Conservation (phyloP, 1,284 basidiomycete species). For the Tilletia horrida region DNA sequence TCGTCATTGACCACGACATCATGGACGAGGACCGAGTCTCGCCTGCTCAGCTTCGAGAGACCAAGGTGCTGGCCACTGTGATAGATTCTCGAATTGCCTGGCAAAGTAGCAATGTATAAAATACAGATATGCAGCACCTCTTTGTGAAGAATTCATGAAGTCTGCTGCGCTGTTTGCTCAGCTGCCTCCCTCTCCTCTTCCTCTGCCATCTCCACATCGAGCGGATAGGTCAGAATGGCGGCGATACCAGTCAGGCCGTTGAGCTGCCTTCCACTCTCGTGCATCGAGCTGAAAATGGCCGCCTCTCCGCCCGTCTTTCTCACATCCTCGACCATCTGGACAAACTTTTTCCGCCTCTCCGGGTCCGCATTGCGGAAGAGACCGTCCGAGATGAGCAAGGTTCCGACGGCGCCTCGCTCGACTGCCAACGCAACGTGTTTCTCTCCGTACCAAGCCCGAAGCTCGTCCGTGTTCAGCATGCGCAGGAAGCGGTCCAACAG, state of each 20-base stretch:
- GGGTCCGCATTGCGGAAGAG: conserved; percentile 67
- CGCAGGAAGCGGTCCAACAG: conserved; percentile 60
- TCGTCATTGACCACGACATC: conserved; percentile 74
- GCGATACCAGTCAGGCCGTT: conserved; percentile 93
- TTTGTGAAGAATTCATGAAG: no score
- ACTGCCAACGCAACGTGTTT: conserved; percentile 87
- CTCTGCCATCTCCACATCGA: conserved; percentile 74
- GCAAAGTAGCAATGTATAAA: neutral
- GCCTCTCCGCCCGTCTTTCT: conserved; percentile 85
- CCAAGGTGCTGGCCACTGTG: conserved; percentile 70
- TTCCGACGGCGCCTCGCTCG: conserved; percentile 88
- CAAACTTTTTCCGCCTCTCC: conserved; percentile 64
- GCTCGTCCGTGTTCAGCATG: conserved; percentile 88
- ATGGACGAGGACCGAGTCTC: conserved; percentile 62
- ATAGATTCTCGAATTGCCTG: conserved; percentile 62
- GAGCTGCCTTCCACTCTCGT: conserved; percentile 82
- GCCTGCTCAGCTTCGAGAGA: conserved; percentile 66
- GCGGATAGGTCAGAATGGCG: conserved; percentile 89
- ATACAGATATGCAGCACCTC: no score
- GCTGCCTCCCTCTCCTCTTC: conserved; percentile 68
- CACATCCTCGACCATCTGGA: conserved; percentile 82
- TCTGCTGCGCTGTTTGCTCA: neutral
- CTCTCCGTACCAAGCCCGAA: conserved; percentile 97
- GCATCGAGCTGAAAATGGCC: conserved; percentile 96
- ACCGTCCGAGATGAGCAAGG: conserved; percentile 89